Conservation (phyloP, 805 yeast genomes). For the Kodamaea neixiangensis region DNA sequence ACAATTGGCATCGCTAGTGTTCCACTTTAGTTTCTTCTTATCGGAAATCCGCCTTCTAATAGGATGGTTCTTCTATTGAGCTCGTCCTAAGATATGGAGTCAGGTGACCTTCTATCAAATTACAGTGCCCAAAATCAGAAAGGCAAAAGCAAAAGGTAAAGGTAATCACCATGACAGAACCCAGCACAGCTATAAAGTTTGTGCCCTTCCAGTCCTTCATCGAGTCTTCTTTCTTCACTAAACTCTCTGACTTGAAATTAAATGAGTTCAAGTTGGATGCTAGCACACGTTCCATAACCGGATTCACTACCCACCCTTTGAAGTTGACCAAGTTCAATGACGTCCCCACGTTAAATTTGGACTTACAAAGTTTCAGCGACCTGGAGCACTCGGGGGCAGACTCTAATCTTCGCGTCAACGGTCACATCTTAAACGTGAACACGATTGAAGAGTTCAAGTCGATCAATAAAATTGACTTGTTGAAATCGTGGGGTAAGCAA, state of each 20-base stretch:
- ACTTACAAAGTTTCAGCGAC: conserved; percentile 29
- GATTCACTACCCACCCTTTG: conserved; percentile 40
- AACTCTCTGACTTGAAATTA: conserved; percentile 70
- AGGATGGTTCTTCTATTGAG: too few relatives aligned
- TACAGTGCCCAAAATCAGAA: not conserved
- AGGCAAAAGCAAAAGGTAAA: too few relatives aligned
- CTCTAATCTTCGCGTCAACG: conserved; percentile 16
- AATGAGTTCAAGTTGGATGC: conserved; percentile 69
- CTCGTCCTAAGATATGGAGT: not conserved
- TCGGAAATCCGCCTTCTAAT: too few relatives aligned
- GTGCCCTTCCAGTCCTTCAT: conserved; percentile 68
- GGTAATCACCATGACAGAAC: not conserved
- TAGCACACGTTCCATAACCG: conserved; percentile 44
- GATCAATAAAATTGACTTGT: conserved; percentile 59
- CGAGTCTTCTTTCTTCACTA: conserved; percentile 85
- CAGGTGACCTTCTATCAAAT: not conserved
- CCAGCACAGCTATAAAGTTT: conserved; percentile 21
- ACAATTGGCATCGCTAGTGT: too few relatives aligned
- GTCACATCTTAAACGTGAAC: conserved; percentile 58
- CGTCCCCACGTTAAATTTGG: conserved; percentile 36
- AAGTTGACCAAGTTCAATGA: conserved; percentile 37
- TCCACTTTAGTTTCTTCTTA: too few relatives aligned
- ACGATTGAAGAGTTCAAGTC: conserved; percentile 83
- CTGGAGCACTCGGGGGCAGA: conserved; percentile 6
- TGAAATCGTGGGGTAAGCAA: conserved; percentile 43